Conservation (phyloP, 2,329 filamentous ascomycete genomes). For the Alternaria sp. region DNA sequence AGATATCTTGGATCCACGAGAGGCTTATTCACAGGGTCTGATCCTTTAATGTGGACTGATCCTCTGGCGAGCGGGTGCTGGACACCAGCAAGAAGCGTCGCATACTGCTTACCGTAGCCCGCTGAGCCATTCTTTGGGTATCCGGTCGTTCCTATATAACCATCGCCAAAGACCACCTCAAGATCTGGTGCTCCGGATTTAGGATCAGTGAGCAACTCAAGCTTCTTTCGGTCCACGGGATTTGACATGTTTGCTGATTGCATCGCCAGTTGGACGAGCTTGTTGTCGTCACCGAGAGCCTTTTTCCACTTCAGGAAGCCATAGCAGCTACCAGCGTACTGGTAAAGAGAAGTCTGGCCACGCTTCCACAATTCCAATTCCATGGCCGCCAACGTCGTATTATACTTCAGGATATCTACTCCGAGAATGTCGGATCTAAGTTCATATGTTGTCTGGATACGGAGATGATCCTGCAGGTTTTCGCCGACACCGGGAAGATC, state of each 20-base stretch:
- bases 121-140: constrained; percentile 37
- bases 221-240: constrained; percentile 26
- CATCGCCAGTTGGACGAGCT: constrained; percentile 20
- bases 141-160: constrained; percentile 54
- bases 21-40: constrained; percentile 22
- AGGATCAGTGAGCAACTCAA: constrained; percentile 47
- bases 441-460: constrained; percentile 32
- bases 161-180: constrained; percentile 57
- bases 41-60: constrained; percentile 30
- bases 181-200: constrained; percentile 48
- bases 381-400: constrained; percentile 46
- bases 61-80: constrained; percentile 44
- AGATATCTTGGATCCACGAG: constrained; percentile 37
- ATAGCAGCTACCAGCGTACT: constrained; percentile 52
- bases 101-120: constrained; percentile 33
- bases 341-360: constrained; percentile 48
- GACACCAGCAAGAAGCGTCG: constrained; percentile 42
- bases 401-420: constrained; percentile 32
- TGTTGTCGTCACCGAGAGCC: constrained; percentile 38
- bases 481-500: constrained; percentile 34
- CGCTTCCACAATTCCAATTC: constrained; percentile 51
- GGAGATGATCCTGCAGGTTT: constrained; percentile 36
- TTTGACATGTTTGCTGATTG: constrained; percentile 25
- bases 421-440: constrained; percentile 27
- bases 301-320: constrained; percentile 56